Evolutionary conservation across 2,329 filamentous ascomycete species (phyloP).

Genomic region (Diaporthe ilicicola): DNA sequence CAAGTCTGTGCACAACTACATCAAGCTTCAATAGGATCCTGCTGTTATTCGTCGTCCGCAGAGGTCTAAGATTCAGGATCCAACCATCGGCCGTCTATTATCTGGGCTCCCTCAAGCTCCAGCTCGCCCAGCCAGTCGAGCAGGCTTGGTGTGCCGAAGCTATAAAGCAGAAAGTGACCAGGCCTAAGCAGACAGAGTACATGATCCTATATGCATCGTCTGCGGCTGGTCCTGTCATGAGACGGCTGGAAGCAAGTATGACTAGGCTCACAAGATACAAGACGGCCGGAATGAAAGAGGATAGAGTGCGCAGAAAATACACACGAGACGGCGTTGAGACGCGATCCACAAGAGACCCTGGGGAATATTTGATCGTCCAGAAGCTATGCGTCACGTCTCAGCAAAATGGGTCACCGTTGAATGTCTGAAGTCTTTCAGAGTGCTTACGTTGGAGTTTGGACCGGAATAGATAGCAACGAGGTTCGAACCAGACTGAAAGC

Average conservation of each 20-base stretch:
- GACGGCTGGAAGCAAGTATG: not conserved
- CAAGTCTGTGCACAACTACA: not conserved
- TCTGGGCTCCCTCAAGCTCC: not conserved
- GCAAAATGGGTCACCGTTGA: not conserved
- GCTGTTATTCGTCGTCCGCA: not conserved
- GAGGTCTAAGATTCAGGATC: not conserved
- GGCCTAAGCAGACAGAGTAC: not conserved
- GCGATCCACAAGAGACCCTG: not conserved
- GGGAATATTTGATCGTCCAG: constrained; percentile 5
- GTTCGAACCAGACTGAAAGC: constrained; percentile 1
- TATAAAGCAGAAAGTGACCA: not conserved
- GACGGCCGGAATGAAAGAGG: not conserved
- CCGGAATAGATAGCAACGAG: not conserved
- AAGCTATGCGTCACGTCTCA: not conserved
- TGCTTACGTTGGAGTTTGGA: not conserved
- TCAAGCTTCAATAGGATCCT: not conserved
- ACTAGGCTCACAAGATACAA: not conserved
- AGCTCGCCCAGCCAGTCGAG: not conserved
- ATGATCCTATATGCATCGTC: not conserved
- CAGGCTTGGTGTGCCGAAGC: not conserved
- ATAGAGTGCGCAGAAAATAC: not conserved
- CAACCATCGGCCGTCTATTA: not conserved
- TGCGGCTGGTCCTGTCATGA: not conserved
- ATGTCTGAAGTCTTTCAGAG: not conserved
- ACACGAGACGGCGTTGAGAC: not conserved